Evolutionary conservation across 2,329 filamentous ascomycete species (phyloP).

Genomic region (Verticillium zaregamsianum): DNA sequence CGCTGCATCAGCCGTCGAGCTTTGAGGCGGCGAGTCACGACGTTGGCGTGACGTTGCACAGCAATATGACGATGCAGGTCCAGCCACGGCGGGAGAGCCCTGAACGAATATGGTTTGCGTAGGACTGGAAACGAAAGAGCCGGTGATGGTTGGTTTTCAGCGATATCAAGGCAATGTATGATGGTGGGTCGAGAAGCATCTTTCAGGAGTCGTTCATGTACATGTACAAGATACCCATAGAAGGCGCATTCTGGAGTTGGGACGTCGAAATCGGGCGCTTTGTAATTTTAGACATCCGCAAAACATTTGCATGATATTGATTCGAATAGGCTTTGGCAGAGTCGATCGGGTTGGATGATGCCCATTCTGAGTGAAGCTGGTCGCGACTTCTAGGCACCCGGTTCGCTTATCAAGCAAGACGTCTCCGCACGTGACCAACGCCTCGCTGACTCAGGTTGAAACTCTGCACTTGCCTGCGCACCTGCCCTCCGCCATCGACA

Average conservation of each 20-base stretch:
- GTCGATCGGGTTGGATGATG: too few relatives aligned
- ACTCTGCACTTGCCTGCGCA: not conserved
- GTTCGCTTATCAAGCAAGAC: not conserved
- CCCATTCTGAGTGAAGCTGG: not conserved
- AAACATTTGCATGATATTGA: too few relatives aligned
- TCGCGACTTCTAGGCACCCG: not conserved
- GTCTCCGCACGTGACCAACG: not conserved
- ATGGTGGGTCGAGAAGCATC: not conserved
- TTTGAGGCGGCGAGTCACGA: not conserved
- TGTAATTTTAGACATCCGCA: too few relatives aligned
- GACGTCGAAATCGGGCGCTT: too few relatives aligned
- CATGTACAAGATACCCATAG: not conserved
- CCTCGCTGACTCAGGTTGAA: not conserved
- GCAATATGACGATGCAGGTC: not conserved
- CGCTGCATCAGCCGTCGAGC: not conserved
- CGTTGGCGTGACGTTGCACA: not conserved
- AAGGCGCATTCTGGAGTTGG: too few relatives aligned
- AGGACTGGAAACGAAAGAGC: not conserved
- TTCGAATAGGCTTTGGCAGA: too few relatives aligned
- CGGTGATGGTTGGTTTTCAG: not conserved
- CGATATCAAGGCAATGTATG: too few relatives aligned
- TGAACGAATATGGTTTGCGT: not conserved
- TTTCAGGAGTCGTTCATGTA: not conserved
- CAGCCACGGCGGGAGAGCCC: not conserved
- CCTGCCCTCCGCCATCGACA: not conserved